phyloP scores from a whole-genome alignment of 768 basidiomycete species.

The Leucogyrophana mollusca region DNA sequence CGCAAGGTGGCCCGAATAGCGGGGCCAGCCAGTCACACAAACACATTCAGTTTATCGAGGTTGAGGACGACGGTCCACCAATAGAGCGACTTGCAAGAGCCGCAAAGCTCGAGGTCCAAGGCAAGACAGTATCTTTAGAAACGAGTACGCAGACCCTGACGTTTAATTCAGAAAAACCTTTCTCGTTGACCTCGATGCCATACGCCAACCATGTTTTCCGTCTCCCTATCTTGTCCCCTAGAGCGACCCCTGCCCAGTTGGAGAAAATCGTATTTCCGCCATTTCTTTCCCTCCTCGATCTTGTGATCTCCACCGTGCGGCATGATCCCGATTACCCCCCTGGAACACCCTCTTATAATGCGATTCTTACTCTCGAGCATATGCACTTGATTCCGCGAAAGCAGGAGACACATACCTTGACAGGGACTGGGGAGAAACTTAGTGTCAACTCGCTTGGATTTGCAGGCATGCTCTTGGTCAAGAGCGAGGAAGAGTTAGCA shows the following conservation, averaged over 20 bases:
- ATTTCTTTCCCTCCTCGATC: slow-evolving; percentile 75
- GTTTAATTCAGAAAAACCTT: slow-evolving; percentile 59
- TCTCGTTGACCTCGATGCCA: slow-evolving; percentile 62
- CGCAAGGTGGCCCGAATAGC: slow-evolving; percentile 66
- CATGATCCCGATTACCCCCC: slow-evolving; percentile 61
- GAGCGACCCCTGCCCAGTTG: slow-evolving; percentile 38
- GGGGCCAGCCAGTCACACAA: slow-evolving; percentile 92
- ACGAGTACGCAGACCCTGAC: not conserved
- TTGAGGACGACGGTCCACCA: slow-evolving; percentile 66
- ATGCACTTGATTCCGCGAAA: slow-evolving; percentile 83
- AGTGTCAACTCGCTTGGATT: slow-evolving; percentile 87
- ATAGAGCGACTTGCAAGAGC: slow-evolving; percentile 68
- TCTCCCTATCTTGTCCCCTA: slow-evolving; percentile 22
- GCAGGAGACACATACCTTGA: slow-evolving; percentile 54
- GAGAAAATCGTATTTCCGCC: slow-evolving; percentile 52
- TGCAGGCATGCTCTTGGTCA: slow-evolving; percentile 86
- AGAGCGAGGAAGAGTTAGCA: slow-evolving; percentile 74
- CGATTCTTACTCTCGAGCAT: slow-evolving; percentile 78
- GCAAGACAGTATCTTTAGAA: slow-evolving; percentile 36
- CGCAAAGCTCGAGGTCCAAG: slow-evolving; percentile 55
- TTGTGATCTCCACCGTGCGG: slow-evolving; percentile 70
- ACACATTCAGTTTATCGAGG: slow-evolving; percentile 84
- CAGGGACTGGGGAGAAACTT: slow-evolving; percentile 54
- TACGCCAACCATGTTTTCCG: slow-evolving; percentile 83
- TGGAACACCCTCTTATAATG: slow-evolving; percentile 79